These are phyloP conservation scores for Hanseniaspora mollemarum DNA, from an alignment of 805 yeast species.

Conservation along the genomic window DNA sequence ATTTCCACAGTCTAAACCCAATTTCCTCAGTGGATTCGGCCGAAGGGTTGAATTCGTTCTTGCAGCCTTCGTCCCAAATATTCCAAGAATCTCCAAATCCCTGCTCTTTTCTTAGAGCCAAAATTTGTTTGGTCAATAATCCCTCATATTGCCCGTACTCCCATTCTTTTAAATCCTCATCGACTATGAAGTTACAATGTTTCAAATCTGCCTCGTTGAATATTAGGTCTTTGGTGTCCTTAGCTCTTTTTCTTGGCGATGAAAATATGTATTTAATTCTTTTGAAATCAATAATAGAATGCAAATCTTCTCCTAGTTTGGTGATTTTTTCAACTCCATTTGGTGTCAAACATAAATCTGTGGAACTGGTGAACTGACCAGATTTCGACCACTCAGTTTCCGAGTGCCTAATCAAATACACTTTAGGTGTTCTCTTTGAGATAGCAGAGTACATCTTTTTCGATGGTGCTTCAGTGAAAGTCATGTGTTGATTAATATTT, in stretches of 20 bases:
- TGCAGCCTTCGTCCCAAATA: slow-evolving; percentile 91
- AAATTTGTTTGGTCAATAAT: slow-evolving; percentile 53
- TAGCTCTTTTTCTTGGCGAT: slow-evolving; percentile 76
- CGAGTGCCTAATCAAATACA: slow-evolving; percentile 67
- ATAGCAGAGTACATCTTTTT: background rate
- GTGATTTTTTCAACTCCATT: slow-evolving; percentile 69
- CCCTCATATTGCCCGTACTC: slow-evolving; percentile 97
- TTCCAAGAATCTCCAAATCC: slow-evolving; percentile 40
- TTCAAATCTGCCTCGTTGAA: slow-evolving; percentile 33
- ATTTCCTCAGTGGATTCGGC: slow-evolving; percentile 68
- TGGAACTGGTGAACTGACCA: slow-evolving; percentile 81
- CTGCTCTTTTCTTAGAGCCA: slow-evolving; percentile 39
- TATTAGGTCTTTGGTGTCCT: slow-evolving; percentile 57
- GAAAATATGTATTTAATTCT: slow-evolving; percentile 54
- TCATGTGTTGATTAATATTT: too few relatives aligned
- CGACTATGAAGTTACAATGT: slow-evolving; percentile 37
- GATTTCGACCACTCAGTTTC: slow-evolving; percentile 94
- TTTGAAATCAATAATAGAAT: slow-evolving; percentile 46
- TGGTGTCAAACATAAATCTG: slow-evolving; percentile 68
- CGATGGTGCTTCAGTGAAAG: background rate
- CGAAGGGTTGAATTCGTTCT: slow-evolving; percentile 32
- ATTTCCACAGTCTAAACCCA: slow-evolving; percentile 56
- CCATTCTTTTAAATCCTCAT: slow-evolving; percentile 82
- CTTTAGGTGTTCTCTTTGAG: slow-evolving; percentile 41
- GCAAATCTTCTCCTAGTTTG: slow-evolving; percentile 49